Base-by-base conservation (phyloP, 129 eudicot genomes). In the Chrysanthemum makinoi region DNA sequence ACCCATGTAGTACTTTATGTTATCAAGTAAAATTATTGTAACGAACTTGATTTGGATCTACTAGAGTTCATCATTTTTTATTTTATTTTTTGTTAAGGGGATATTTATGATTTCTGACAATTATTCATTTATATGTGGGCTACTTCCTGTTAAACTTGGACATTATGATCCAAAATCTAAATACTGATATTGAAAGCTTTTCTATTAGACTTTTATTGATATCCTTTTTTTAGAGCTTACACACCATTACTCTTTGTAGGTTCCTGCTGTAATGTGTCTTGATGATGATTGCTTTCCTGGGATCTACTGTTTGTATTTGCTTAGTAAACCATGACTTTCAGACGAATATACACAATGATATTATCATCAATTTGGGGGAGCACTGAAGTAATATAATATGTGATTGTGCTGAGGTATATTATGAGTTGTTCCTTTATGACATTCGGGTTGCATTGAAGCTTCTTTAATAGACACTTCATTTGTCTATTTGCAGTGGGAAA, bases 211-310 rank as follows among this genome's bases (percentile, higher is more conserved):
- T 28, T 28, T 3, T 3, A 33, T 33, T 33, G 43, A 33, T 33
- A 39, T 39, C 2, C 46, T 39, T 39, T 39, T 6, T 39, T 39
- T 39, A 39, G 11, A 33, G 74, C 50, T 62, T 18, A 72, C 10
- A 15, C 52, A 76, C 28, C 66, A 12, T 63, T 24, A 39, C 22
- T 50, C 6, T 56, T 63, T 73, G 48, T 77, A 94, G 99, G 94
- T 90, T 69, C 88, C 99, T 54, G 94, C 86, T 62, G 94, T 90
- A 77, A 87, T 87, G 91, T 86, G 96, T 77, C 85, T 94, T 22
- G 87, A 86, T 59, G 91, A 90, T 73, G 89, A 83, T 20, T 70
- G 89, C 78, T 94, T 94, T 73, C 99, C 99, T 14, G 97, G 99
- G 46, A 76, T 94, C 60, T 94, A 94, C 77, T 74, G 86, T 69